Percentiles rank a stretch among this genome's conserved stretches.
Evolutionary conservation across 768 basidiomycete species (phyloP).

Genomic region (Krasilnikovozyma curviuscula): DNA sequence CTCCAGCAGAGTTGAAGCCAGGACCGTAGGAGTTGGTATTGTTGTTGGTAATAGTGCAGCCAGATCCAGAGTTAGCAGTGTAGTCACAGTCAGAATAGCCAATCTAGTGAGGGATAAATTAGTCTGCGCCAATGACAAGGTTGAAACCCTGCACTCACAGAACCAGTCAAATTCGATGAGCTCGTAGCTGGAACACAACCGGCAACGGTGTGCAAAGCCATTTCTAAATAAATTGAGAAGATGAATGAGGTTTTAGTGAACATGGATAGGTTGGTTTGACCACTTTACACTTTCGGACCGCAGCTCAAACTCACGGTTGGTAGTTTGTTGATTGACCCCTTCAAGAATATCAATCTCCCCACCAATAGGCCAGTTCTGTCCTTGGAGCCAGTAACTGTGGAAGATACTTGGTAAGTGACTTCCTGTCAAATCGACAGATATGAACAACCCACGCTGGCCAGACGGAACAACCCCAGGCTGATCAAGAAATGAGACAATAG

Average conservation of each 20-base stretch:
- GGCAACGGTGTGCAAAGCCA: slow-evolving; percentile 2
- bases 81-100: neutral
- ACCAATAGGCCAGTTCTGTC: neutral
- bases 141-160: too few relatives aligned
- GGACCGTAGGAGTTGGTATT: neutral
- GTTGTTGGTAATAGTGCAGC: neutral
- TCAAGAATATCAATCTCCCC: slow-evolving; percentile 8
- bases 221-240: too few relatives aligned
- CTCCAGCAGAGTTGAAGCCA: neutral
- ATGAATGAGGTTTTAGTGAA: too few relatives aligned
- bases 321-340: neutral
- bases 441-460: too few relatives aligned
- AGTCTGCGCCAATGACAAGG: too few relatives aligned
- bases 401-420: too few relatives aligned
- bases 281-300: too few relatives aligned
- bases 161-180: neutral
- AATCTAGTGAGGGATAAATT: too few relatives aligned
- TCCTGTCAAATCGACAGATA: neutral
- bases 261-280: too few relatives aligned
- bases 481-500: neutral
- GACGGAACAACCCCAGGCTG: neutral
- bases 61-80: neutral
- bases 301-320: too few relatives aligned
- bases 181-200: neutral
- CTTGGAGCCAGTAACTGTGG: too few relatives aligned